Percentiles rank a stretch among this genome's conserved stretches.
Conservation (phyloP, 768 basidiomycete species). For the Peribolospora baueri region DNA sequence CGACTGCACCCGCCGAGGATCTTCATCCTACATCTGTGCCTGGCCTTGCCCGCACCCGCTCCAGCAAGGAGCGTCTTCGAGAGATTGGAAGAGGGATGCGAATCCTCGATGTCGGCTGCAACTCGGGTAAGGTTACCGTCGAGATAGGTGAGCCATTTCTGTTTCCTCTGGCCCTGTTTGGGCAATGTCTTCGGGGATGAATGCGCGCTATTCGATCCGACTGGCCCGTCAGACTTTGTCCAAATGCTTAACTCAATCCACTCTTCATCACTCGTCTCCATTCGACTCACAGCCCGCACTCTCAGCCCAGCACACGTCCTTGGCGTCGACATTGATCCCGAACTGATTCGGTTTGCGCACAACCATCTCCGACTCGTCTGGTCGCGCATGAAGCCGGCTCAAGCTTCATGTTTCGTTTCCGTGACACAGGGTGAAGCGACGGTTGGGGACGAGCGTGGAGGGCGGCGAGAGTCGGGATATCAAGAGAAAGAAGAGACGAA, state of each 20-base stretch:
- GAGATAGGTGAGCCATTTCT: conserved; percentile 39
- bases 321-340: conserved; percentile 66
- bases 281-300: conserved; percentile 30
- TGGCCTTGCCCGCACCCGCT: too few species aligned
- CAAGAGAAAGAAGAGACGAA: conserved; percentile 1
- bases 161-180: not conserved
- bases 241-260: not conserved
- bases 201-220: not conserved
- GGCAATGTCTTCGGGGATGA: too few species aligned
- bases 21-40: too few species aligned
- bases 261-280: not conserved
- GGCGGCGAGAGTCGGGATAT: not conserved
- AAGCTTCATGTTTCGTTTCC: not conserved
- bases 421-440: too few species aligned
- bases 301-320: conserved; percentile 40
- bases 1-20: too few species aligned
- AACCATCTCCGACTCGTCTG: conserved; percentile 41
- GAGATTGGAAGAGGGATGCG: conserved; percentile 7
- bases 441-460: not conserved
- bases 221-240: not conserved
- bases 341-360: conserved; percentile 52
- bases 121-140: conserved; percentile 62
- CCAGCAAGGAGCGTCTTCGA: too few species aligned
- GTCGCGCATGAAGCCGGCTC: conserved; percentile 14
- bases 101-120: conserved; percentile 67